These are phyloP conservation scores for Elsinoe perseae DNA, from an alignment of 2,329 filamentous ascomycete species.

Conservation along the genomic window DNA sequence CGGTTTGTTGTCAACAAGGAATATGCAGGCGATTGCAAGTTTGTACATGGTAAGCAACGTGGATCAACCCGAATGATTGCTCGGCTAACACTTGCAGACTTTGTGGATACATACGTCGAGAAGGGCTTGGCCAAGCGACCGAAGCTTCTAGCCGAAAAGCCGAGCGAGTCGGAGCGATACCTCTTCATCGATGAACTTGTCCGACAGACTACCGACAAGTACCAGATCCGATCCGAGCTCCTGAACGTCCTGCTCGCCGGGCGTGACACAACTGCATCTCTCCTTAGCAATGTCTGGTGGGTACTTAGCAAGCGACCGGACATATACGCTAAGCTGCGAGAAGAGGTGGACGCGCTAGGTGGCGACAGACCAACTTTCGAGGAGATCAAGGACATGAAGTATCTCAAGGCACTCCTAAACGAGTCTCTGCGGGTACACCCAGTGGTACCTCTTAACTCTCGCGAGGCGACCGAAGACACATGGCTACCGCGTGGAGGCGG, in stretches of 20 bases:
- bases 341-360: slow-evolving; percentile 25
- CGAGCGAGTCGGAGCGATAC: slow-evolving; percentile 32
- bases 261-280: slow-evolving; percentile 47
- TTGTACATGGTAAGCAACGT: slow-evolving; percentile 27
- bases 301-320: slow-evolving; percentile 27
- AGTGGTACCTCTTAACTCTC: slow-evolving; percentile 70
- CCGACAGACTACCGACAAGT: slow-evolving; percentile 39
- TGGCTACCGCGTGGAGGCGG: slow-evolving; percentile 61
- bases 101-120: slow-evolving; percentile 44
- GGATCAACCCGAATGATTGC: not conserved
- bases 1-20: slow-evolving; percentile 27
- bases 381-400: slow-evolving; percentile 31
- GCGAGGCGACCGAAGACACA: slow-evolving; percentile 63
- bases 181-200: slow-evolving; percentile 45
- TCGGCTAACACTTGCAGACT: slow-evolving; percentile 28
- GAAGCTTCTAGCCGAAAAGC: slow-evolving; percentile 28
- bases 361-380: slow-evolving; percentile 39
- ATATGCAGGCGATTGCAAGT: slow-evolving; percentile 34
- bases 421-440: slow-evolving; percentile 74
- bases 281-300: slow-evolving; percentile 42
- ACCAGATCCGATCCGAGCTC: slow-evolving; percentile 42
- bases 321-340: slow-evolving; percentile 26
- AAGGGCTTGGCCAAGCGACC: slow-evolving; percentile 33
- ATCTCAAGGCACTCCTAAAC: slow-evolving; percentile 55
- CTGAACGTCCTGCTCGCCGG: slow-evolving; percentile 47